Evolutionary conservation across 768 basidiomycete species (phyloP).

Genomic region (Paxillus rubicundulus): DNA sequence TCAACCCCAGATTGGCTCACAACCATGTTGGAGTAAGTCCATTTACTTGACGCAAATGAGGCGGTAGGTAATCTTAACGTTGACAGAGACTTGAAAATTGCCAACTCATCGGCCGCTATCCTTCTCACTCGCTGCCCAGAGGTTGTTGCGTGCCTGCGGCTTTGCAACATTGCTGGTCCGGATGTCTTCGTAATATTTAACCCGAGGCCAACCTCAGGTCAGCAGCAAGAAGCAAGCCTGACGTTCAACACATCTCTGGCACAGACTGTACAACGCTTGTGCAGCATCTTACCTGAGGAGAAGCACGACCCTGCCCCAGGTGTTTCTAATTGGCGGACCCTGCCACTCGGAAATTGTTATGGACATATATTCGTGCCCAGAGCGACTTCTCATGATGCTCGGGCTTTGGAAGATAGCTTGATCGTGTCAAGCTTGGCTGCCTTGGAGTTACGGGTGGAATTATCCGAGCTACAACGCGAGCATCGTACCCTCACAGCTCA

Average conservation of each 20-base stretch:
- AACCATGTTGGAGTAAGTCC: slow-evolving; percentile 18
- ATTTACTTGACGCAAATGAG: no score
- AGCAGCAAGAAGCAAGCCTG: slow-evolving; percentile 52
- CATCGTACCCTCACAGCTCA: slow-evolving; percentile 23
- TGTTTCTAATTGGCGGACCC: slow-evolving; percentile 52
- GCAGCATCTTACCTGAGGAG: slow-evolving; percentile 44
- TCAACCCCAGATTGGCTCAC: slow-evolving; percentile 35
- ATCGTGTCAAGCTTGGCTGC: slow-evolving; percentile 50
- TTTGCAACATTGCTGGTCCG: slow-evolving; percentile 12
- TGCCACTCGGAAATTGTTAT: slow-evolving; percentile 51
- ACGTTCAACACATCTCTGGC: slow-evolving; percentile 46
- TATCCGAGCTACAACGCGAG: slow-evolving; percentile 36
- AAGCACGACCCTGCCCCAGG: slow-evolving; percentile 33
- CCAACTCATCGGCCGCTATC: slow-evolving; percentile 27
- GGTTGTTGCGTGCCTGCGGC: slow-evolving; percentile 48
- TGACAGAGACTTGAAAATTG: slow-evolving; percentile 22
- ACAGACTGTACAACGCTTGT: slow-evolving; percentile 40
- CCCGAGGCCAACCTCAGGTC: slow-evolving; percentile 50
- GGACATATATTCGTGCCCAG: slow-evolving; percentile 51
- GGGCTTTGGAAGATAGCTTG: slow-evolving; percentile 31
- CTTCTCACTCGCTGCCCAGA: slow-evolving; percentile 62
- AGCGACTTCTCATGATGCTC: slow-evolving; percentile 12
- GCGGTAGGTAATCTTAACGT: not conserved
- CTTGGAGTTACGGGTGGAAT: slow-evolving; percentile 40
- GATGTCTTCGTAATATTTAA: slow-evolving; percentile 59